Base-by-base conservation (phyloP, 495 filamentous ascomycete species). In the Xylaria grammica region DNA sequence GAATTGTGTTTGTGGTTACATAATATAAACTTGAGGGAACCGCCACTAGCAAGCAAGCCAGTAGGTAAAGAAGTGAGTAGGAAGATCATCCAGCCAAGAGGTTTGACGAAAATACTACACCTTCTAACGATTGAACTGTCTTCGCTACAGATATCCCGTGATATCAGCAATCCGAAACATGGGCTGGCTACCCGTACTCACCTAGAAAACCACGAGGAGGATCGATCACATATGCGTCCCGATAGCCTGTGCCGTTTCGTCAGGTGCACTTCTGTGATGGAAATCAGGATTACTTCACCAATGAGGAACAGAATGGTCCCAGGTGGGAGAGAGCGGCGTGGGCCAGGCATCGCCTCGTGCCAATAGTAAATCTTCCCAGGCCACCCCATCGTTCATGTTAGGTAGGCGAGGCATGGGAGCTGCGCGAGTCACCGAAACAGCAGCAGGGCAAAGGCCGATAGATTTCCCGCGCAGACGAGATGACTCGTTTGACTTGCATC, bases 231-330 rank as follows among this genome's bases (percentile, higher is more conserved):
- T 46, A 26, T 42, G 36, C 4, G 19, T 19, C 45, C 19, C 15
- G 19, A 19, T 48, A 22, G 45, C 45, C 45, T 48, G 45, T 48
- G 45, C 19, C n/a, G 55, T 22, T 9, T 34, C 17, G 55, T 42
- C 15, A 59, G 55, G 40, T 42, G 42, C 27, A 40, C 29, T 48
- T 48, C 5, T 11, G 44, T 20, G 56, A 42, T 48, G 30, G 38
- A 34, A 26, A 62, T 49, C 53, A 62, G 60, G 60, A 54, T 62
- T 24, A 24, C 59, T 62, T 45, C 38, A 44, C 60, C 36, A 50
- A 53, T 29, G 26, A 36, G 6, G 60, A 45, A 49, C 27, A n/a
- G 17, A 13, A 40, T n/a, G 4, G 30, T 45, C 50, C 36, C 34
- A n/a, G 49, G 48, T 52, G 53, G 53, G 36, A 56, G 17, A n/a